Conservation (phyloP, 306 rosid genomes). For the Vachellia collinsii region DNA sequence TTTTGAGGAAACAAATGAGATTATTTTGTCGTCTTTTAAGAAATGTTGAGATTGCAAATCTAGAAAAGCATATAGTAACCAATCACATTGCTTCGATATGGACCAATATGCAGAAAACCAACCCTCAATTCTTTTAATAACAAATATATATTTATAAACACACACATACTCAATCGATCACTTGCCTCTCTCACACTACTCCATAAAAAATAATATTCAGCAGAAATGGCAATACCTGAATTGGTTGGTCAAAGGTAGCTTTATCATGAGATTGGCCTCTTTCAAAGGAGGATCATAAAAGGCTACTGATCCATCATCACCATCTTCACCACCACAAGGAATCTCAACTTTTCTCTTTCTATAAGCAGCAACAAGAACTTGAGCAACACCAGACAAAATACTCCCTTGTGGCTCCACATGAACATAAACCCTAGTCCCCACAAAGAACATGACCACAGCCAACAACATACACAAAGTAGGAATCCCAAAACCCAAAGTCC, state of each 20-base stretch:
- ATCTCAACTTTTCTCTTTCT: slow-evolving; percentile 46
- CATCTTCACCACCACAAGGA: slow-evolving; percentile 6
- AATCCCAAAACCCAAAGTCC: slow-evolving; percentile 79
- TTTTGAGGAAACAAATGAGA: not conserved
- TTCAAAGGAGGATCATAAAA: slow-evolving; percentile 53
- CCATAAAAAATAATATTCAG: not conserved
- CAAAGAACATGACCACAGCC: slow-evolving; percentile 48
- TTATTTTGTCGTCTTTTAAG: not conserved
- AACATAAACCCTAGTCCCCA: slow-evolving; percentile 45
- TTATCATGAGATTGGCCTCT: slow-evolving; percentile 27
- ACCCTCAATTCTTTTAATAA: not conserved
- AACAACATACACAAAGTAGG: slow-evolving; percentile 49
- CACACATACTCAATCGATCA: no score
- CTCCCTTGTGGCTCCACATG: slow-evolving; percentile 54
- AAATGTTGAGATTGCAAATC: not conserved
- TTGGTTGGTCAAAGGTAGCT: slow-evolving; percentile 50
- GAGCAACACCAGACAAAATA: slow-evolving; percentile 42
- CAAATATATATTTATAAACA: no score
- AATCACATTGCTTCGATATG: not conserved
- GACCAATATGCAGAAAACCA: not conserved
- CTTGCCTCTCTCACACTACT: not conserved
- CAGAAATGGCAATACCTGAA: slow-evolving; percentile 42
- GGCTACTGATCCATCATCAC: not conserved
- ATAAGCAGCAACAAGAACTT: slow-evolving; percentile 56
- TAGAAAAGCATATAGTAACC: not conserved